Conservation (phyloP, 179 eudicot species). For the Dionaea muscipula region DNA sequence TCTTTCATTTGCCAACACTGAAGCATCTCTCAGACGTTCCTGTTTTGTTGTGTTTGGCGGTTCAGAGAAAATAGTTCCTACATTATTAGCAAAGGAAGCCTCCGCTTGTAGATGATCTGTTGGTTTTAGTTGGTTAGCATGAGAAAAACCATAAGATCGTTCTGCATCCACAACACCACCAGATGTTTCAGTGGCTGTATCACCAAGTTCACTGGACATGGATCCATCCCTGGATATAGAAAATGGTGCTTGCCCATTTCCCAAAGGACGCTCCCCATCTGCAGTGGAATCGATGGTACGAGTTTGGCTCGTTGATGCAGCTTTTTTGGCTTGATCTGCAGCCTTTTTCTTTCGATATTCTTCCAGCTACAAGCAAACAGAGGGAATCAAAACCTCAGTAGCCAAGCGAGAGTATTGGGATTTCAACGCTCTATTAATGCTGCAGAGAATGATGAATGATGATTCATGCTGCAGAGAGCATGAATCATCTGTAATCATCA, state of each 20-base stretch:
- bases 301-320: conserved; percentile 24
- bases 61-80: conserved; percentile 19
- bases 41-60: conserved; percentile 22
- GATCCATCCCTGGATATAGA: conserved; percentile 26
- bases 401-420: background rate
- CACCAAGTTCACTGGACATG: conserved; percentile 25
- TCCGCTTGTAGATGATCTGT: conserved; percentile 14
- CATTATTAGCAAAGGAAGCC: conserved; percentile 14
- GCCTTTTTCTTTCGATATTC: conserved; percentile 82
- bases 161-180: conserved; percentile 16
- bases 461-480: too few relatives aligned
- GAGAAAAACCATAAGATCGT: conserved; percentile 17
- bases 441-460: background rate
- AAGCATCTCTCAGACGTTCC: conserved; percentile 18
- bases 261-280: conserved; percentile 31
- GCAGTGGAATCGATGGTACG: conserved; percentile 16
- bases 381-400: background rate
- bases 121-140: conserved; percentile 19
- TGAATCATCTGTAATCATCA: background rate
- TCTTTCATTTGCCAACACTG: conserved; percentile 14
- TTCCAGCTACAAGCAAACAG: conserved; percentile 48
- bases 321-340: conserved; percentile 51
- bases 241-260: conserved; percentile 22
- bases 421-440: background rate
- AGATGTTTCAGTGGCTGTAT: conserved; percentile 16